Evolutionary conservation across 2,329 filamentous ascomycete species (phyloP).

Genomic region (Diaporthe velutina): DNA sequence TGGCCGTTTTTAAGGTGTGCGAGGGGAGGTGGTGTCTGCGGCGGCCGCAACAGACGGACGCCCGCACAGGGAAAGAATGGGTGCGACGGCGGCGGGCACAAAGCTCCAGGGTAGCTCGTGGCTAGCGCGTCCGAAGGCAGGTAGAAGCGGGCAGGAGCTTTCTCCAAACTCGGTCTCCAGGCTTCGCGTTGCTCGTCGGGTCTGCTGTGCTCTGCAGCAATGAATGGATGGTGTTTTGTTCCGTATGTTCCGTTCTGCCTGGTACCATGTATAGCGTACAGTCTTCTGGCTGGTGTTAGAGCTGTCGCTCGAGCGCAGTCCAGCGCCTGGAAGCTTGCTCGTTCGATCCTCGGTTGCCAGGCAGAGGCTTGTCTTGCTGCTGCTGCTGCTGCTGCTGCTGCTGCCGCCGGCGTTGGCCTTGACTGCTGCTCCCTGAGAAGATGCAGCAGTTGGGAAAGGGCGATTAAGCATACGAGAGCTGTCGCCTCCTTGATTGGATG

Average conservation of each 20-base stretch:
- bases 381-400: neutral
- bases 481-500: conserved; percentile 4
- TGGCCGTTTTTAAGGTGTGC: conserved; percentile 28
- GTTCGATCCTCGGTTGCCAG: neutral
- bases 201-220: conserved; percentile 10
- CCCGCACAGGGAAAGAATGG: conserved; percentile 17
- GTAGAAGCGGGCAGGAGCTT: neutral
- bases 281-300: neutral
- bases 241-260: neutral
- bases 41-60: conserved; percentile 2
- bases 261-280: neutral
- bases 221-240: conserved; percentile 2
- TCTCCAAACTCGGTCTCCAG: conserved; percentile 13
- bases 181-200: neutral
- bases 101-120: conserved; percentile 31
- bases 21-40: neutral
- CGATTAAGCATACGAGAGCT: conserved; percentile 3
- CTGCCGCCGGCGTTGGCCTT: too few relatives aligned
- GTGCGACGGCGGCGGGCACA: conserved; percentile 19
- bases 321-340: conserved; percentile 7
- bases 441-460: neutral
- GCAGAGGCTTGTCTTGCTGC: neutral
- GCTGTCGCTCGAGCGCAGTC: neutral
- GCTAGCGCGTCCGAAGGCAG: conserved; percentile 21
- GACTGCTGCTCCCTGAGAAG: conserved; percentile 8